Conservation (phyloP, 2,329 filamentous ascomycete genomes). For the Botrytis porri region DNA sequence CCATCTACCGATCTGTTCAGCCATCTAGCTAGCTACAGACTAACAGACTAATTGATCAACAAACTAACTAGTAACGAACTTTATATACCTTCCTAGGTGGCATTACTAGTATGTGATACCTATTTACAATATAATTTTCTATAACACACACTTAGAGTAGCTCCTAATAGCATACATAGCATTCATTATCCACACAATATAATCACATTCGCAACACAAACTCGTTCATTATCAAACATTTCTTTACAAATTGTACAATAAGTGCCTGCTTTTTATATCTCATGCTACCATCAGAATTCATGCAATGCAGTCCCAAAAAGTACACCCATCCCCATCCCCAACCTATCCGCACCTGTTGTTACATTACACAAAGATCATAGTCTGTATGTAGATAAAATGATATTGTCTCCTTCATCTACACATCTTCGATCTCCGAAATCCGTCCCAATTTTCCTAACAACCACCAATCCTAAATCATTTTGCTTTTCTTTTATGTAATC, state of each 20-base stretch:
- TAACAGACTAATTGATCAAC: too few relatives aligned
- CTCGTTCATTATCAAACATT: background rate
- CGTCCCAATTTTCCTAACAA: background rate
- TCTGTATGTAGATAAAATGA: constrained; percentile 15
- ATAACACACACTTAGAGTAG: background rate
- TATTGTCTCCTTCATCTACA: constrained; percentile 5
- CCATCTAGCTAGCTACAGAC: too few relatives aligned
- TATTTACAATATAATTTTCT: background rate
- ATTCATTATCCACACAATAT: background rate
- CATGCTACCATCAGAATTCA: constrained; percentile 9
- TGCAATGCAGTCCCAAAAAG: constrained; percentile 6
- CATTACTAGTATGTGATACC: background rate
- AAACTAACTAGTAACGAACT: too few relatives aligned
- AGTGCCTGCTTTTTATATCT: background rate
- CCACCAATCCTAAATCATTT: constrained; percentile 12
- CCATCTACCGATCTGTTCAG: too few relatives aligned
- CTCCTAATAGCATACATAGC: background rate
- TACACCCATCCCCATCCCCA: background rate
- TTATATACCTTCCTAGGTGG: too few relatives aligned
- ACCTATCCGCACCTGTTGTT: constrained; percentile 2
- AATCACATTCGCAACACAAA: background rate
- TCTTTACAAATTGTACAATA: constrained; percentile 11
- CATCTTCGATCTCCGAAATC: constrained; percentile 2
- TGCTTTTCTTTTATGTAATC: constrained; percentile 20
- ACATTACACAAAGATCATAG: constrained; percentile 15